Evolutionary conservation across 2,329 filamentous ascomycete genomes (phyloP).

Genomic region (Neofusicoccum laricinum): DNA sequence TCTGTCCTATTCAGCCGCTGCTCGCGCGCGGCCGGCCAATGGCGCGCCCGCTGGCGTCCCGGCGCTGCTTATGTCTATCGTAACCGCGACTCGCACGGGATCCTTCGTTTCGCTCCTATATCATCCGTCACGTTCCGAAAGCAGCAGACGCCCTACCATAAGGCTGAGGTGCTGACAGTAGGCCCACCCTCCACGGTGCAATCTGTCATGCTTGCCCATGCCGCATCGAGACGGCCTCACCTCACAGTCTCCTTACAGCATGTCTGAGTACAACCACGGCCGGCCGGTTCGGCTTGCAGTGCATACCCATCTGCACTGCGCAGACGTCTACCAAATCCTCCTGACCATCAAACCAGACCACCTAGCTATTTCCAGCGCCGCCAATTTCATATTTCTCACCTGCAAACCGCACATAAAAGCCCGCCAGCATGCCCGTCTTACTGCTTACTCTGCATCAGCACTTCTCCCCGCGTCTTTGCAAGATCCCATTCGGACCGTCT

Average conservation of each 20-base stretch:
- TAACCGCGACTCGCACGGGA: neutral
- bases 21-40: neutral
- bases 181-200: neutral
- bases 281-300: constrained; percentile 3
- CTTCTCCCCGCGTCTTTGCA: neutral
- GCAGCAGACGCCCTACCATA: constrained; percentile 8
- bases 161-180: constrained; percentile 14
- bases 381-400: constrained; percentile 7
- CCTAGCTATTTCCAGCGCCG: neutral
- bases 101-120: neutral
- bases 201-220: constrained; percentile 13
- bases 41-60: neutral
- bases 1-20: neutral
- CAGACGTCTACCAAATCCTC: constrained; percentile 11
- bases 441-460: neutral
- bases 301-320: constrained; percentile 8
- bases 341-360: constrained; percentile 5
- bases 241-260: neutral
- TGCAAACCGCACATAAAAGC: neutral
- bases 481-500: neutral
- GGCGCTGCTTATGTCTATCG: neutral
- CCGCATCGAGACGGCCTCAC: neutral
- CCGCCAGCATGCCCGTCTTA: neutral
- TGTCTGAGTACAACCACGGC: constrained; percentile 7
- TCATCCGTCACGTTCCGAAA: neutral